A percentile compares a stretch with the other conserved stretches of the same genome.
phyloP scores from a whole-genome alignment of 345 rosid genomes.

The Ceriops decandra region DNA sequence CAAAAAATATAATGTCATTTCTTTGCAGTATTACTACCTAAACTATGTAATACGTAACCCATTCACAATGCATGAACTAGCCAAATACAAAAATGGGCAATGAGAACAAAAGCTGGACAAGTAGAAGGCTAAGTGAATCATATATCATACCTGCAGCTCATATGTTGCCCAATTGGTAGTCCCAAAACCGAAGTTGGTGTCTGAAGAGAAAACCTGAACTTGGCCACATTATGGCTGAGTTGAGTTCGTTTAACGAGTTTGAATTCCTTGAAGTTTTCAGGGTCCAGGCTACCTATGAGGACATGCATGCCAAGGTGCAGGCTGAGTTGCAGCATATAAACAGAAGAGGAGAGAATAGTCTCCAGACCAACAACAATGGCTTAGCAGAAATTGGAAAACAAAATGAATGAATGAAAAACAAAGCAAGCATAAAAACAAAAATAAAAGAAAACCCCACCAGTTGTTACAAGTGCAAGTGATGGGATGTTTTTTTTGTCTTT shows the following conservation, averaged over 20 bases:
- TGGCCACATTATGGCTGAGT: conserved; percentile 50
- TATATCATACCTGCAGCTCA: conserved; percentile 46
- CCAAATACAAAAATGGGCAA: not conserved
- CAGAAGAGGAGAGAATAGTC: not conserved
- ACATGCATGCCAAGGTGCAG: not conserved
- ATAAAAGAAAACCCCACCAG: too few species aligned
- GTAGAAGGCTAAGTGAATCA: not conserved
- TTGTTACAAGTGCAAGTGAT: too few species aligned
- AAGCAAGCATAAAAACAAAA: too few species aligned
- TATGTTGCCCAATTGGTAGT: conserved; percentile 53
- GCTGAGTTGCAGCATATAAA: conserved; percentile 4
- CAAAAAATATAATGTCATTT: not conserved
- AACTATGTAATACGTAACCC: not conserved
- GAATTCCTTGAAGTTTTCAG: conserved; percentile 44
- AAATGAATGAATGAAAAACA: too few species aligned
- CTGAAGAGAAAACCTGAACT: conserved; percentile 47
- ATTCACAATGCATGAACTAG: not conserved
- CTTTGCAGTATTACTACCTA: not conserved
- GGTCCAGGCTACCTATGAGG: conserved; percentile 42
- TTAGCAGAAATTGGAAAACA: not conserved
- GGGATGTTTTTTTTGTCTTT: too few species aligned
- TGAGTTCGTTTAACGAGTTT: conserved; percentile 39
- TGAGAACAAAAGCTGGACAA: not conserved
- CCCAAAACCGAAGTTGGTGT: conserved; percentile 44
- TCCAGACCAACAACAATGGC: too few species aligned